Base-by-base conservation (phyloP, 2,329 filamentous ascomycete species). In the Fusarium caatingaense region DNA sequence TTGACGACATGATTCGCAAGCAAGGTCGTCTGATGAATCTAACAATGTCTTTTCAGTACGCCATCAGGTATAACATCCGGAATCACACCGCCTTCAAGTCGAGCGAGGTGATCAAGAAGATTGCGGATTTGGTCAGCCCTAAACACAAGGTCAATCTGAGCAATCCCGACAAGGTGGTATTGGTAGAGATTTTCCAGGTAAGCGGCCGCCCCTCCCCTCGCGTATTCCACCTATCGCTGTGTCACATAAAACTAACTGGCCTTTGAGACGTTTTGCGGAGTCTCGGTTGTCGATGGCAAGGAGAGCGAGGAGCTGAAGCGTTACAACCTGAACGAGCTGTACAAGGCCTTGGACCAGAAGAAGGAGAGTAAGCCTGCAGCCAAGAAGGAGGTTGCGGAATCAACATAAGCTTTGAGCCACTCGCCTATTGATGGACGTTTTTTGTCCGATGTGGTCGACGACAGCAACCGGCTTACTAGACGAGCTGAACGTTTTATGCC, bases 141-240 rank as follows among this genome's bases (percentile, higher is more conserved):
- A 85, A 85, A 41, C 93, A 96, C 80, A 91, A 90, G 74, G 93
- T 96, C 62, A 89, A 94, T 74, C 86, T 97, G n/a, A 87, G 85
- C 49, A 86, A 85, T n/a, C 92, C 92, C 34, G 92, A 95, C 80
- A 88, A 93, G 76, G 88, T 94, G 32, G 91, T 96, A 72, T 81
- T 95, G 66, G 88, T 96, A 60, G 92, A 96, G 74, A 86, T 96
- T 60, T 95, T 92, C 78, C 89, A 93, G 87, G 92, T 93, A 85
- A 69, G 79, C 49, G 62, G 56, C 49, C 60, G 57, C 59, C 37
- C 55, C 58, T 55, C 30, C 41, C 50, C 55, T 72, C 64, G 59
- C 60, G 56, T 66, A 54, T 66, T 71, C 50, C 59, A 58, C 72
- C 65, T 72, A 66, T 74, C 54, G 44, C 50, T 11, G 30, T 53